A percentile compares a stretch with the other conserved stretches of the same genome.
These are phyloP conservation scores for Digitaria exilis DNA, from an alignment of 202 grass and related monocot species.

Conservation along the genomic window DNA sequence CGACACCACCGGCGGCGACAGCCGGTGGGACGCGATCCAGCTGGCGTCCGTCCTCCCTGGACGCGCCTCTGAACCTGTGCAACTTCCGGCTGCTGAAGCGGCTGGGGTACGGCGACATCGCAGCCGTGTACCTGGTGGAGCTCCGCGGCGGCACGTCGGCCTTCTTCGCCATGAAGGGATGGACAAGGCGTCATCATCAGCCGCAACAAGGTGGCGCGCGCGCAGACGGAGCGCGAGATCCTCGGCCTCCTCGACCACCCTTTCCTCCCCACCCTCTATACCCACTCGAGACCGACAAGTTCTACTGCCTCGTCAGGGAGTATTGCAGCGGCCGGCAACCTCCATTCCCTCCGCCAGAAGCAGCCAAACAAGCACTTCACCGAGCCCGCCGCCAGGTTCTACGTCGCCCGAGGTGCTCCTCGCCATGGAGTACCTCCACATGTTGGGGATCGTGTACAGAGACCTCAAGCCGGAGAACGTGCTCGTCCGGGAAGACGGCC, in stretches of 20 bases:
- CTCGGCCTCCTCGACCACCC: constrained; percentile 83
- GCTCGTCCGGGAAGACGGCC: constrained; percentile 77
- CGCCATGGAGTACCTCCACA: constrained; percentile 86
- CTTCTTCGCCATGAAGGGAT: constrained; percentile 94
- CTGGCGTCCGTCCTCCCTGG: constrained; percentile 46
- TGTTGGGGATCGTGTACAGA: constrained; percentile 89
- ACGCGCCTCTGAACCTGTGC: constrained; percentile 51
- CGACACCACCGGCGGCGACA: constrained; percentile 81
- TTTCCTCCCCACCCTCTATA: constrained; percentile 87
- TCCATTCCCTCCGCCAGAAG: constrained; percentile 84
- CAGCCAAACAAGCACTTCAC: constrained; percentile 76
- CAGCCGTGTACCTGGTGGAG: constrained; percentile 88
- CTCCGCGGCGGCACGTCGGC: constrained; percentile 59
- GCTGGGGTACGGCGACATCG: constrained; percentile 93
- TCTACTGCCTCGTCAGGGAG: constrained; percentile 92
- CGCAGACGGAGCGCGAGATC: constrained; percentile 87
- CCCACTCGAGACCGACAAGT: constrained; percentile 93
- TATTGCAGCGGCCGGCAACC: constrained; percentile 89
- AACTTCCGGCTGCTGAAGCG: constrained; percentile 84
- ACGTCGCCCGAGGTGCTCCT: constrained; percentile 76
- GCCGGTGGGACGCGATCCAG: constrained; percentile 83
- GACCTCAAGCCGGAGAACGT: constrained; percentile 95
- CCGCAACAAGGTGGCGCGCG: constrained; percentile 86
- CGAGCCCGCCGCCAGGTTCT: constrained; percentile 79
- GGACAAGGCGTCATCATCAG: constrained; percentile 85